Percentiles rank a stretch among this genome's conserved stretches.
These are phyloP conservation scores for Zygosaccharomyces pseudobailii DNA, from an alignment of 1,139 yeast genomes.

Conservation along the genomic window DNA sequence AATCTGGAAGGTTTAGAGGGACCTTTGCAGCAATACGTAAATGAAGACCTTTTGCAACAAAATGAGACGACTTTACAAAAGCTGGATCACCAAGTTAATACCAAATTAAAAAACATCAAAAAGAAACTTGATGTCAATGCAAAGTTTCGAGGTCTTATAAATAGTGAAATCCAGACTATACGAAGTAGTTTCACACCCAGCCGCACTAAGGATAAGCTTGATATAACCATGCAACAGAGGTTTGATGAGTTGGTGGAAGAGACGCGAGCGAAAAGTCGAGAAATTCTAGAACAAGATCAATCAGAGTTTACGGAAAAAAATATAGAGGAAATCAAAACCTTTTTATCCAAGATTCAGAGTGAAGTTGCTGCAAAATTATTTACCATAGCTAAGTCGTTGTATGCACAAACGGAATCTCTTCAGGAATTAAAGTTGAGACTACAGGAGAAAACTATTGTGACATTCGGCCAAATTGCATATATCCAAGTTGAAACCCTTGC, in stretches of 20 bases:
- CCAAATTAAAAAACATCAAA: conserved; percentile 27
- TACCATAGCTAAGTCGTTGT: conserved; percentile 30
- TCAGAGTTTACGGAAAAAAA: conserved; percentile 10
- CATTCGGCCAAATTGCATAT: conserved; percentile 26
- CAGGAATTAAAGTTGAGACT: conserved; percentile 18
- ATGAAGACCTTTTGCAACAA: conserved; percentile 25
- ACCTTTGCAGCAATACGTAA: conserved; percentile 32
- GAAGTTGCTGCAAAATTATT: conserved; percentile 19
- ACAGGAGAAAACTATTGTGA: conserved; percentile 18
- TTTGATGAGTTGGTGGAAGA: conserved; percentile 23
- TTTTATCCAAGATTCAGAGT: conserved; percentile 15
- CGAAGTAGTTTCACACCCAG: conserved; percentile 10
- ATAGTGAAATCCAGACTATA: conserved; percentile 19
- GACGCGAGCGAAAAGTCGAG: conserved; percentile 17
- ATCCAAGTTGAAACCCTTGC: conserved; percentile 26
- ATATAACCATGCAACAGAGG: conserved; percentile 23
- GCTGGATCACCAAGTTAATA: conserved; percentile 26
- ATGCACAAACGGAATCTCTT: conserved; percentile 23
- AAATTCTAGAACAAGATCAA: conserved; percentile 17
- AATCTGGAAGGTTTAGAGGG: conserved; percentile 40
- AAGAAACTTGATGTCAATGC: conserved; percentile 33
- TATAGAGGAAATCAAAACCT: conserved; percentile 6
- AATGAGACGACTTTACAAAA: conserved; percentile 30
- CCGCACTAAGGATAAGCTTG: conserved; percentile 19
- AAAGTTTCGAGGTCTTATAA: conserved; percentile 21